phyloP scores from a whole-genome alignment of 73 alveolate species.

The Paramecium biaurelia region DNA sequence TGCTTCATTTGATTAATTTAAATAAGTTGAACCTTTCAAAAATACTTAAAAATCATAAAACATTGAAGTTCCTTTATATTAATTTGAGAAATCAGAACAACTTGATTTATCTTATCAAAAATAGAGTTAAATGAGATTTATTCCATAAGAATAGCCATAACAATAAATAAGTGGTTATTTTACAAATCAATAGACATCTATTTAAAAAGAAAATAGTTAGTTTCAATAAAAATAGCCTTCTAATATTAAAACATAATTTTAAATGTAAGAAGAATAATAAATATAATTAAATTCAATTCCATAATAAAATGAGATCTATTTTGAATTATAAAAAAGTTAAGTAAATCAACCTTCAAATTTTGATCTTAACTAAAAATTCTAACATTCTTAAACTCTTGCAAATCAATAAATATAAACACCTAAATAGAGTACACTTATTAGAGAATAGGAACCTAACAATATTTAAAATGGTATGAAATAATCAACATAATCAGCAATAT shows the following conservation, averaged over 20 bases:
- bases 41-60: not conserved
- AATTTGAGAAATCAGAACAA: not conserved
- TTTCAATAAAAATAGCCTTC: not conserved
- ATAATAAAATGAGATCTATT: not conserved
- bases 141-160: not conserved
- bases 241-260: not conserved
- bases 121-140: not conserved
- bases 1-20: not conserved
- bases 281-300: not conserved
- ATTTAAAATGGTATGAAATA: not conserved
- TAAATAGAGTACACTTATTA: not conserved
- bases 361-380: not conserved
- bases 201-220: not conserved
- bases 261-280: not conserved
- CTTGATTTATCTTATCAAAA: not conserved
- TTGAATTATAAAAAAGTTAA: not conserved
- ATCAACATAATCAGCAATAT: not conserved
- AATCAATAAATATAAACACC: not conserved
- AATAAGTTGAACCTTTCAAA: not conserved
- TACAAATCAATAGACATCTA: not conserved
- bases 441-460: not conserved
- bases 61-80: not conserved
- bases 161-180: not conserved
- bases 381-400: not conserved
- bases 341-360: not conserved